Conservation (phyloP, 768 basidiomycete species). For the Phylloporus sp. region DNA sequence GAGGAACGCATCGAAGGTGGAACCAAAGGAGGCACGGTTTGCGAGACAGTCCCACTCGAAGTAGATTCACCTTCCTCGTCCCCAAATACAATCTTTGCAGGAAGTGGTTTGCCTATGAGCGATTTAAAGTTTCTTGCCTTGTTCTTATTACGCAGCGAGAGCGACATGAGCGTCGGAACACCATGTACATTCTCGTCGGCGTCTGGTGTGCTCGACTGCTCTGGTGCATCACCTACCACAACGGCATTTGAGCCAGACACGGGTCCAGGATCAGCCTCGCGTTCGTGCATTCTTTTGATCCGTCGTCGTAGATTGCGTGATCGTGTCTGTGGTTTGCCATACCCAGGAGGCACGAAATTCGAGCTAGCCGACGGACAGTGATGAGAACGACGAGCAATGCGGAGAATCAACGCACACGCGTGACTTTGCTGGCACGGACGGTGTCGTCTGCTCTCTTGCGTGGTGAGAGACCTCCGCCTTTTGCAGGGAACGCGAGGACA, state of each 20-base stretch:
- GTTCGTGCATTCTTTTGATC: conserved; percentile 37
- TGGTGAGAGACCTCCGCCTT: conserved; percentile 13
- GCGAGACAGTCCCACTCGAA: too few species aligned
- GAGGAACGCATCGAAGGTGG: conserved; percentile 60
- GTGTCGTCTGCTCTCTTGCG: conserved; percentile 4
- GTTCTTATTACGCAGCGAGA: conserved; percentile 66
- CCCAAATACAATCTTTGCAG: conserved; percentile 52
- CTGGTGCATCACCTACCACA: background rate
- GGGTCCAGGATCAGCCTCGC: conserved; percentile 16
- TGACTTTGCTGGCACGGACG: conserved; percentile 4
- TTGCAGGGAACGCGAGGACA: background rate
- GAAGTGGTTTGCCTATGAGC: conserved; percentile 39
- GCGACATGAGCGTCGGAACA: conserved; percentile 30
- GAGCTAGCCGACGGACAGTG: conserved; percentile 13
- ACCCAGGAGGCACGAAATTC: conserved; percentile 47
- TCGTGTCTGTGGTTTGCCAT: conserved; percentile 54
- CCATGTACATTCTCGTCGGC: conserved; percentile 14
- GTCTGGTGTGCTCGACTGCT: background rate
- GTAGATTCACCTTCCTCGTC: conserved; percentile 11
- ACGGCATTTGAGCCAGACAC: conserved; percentile 41
- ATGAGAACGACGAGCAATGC: background rate
- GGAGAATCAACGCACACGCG: conserved; percentile 3
- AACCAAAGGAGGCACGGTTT: conserved; percentile 38
- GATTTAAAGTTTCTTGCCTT: conserved; percentile 66
- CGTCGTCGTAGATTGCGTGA: conserved; percentile 55